These are phyloP conservation scores for Trichoderma sp. DNA, from an alignment of 2,329 filamentous ascomycete species.

Conservation along the genomic window DNA sequence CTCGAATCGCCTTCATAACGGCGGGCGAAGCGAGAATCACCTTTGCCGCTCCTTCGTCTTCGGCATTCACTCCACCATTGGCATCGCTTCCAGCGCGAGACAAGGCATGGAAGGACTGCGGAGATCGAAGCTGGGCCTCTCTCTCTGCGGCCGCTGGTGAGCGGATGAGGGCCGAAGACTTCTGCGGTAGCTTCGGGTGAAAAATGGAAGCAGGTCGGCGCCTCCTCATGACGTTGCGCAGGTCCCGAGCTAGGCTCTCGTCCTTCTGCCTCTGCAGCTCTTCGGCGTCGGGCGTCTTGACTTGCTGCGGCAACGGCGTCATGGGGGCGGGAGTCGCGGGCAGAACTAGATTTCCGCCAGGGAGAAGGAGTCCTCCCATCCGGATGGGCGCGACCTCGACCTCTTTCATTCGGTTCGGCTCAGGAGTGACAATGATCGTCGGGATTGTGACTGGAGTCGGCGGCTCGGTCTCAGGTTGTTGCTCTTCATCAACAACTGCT, in stretches of 20 bases:
- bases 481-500: conserved; percentile 16
- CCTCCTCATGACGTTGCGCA: conserved; percentile 23
- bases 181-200: conserved; percentile 20
- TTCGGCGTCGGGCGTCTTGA: conserved; percentile 18
- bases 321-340: conserved; percentile 19
- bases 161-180: conserved; percentile 19
- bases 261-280: conserved; percentile 22
- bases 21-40: conserved; percentile 19
- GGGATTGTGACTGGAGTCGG: conserved; percentile 10
- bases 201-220: conserved; percentile 24
- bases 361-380: conserved; percentile 25
- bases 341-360: conserved; percentile 22
- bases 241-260: conserved; percentile 19
- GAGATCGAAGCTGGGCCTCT: conserved; percentile 16
- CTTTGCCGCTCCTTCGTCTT: conserved; percentile 1
- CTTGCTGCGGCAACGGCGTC: conserved; percentile 15
- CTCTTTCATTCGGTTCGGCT: conserved; percentile 8
- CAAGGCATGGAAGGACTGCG: conserved; percentile 12
- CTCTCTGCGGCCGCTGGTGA: conserved; percentile 24
- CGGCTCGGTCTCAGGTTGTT: conserved; percentile 4
- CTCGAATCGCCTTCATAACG: conserved; percentile 23
- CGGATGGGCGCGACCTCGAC: conserved; percentile 22
- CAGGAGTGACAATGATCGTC: conserved; percentile 13
- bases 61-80: conserved; percentile 3
- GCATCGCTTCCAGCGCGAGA: conserved; percentile 3